Evolutionary conservation across 495 filamentous ascomycete genomes (phyloP).

Genomic region (Neurospora sp.): DNA sequence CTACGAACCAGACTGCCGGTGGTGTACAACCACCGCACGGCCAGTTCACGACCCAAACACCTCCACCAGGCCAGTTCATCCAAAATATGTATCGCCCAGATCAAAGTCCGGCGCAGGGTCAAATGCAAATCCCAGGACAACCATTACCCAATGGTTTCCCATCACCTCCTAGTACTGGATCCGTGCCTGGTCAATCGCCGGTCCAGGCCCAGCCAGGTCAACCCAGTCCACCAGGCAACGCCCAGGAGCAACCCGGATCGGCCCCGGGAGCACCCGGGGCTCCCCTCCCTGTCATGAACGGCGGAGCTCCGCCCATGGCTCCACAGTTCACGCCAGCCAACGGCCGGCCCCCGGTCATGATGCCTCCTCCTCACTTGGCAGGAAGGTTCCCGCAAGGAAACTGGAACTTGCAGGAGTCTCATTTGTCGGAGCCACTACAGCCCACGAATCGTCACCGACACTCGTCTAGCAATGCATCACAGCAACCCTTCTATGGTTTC

Average conservation of each 20-base stretch:
- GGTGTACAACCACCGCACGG: background rate
- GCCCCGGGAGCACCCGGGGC: slow-evolving; percentile 4
- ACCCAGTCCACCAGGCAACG: slow-evolving; percentile 13
- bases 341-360: slow-evolving; percentile 6
- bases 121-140: slow-evolving; percentile 12
- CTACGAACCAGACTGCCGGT: background rate
- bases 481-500: slow-evolving; percentile 24
- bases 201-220: background rate
- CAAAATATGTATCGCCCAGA: slow-evolving; percentile 21
- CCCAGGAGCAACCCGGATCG: slow-evolving; percentile 1
- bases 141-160: background rate
- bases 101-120: slow-evolving; percentile 7
- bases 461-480: slow-evolving; percentile 25
- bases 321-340: slow-evolving; percentile 2
- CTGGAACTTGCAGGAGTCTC: slow-evolving; percentile 37
- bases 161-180: background rate
- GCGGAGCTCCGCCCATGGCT: background rate
- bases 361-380: slow-evolving; percentile 14
- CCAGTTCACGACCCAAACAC: slow-evolving; percentile 7
- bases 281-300: slow-evolving; percentile 7
- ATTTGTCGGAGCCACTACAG: slow-evolving; percentile 33
- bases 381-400: slow-evolving; percentile 20
- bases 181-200: slow-evolving; percentile 3
- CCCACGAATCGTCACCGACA: slow-evolving; percentile 25
- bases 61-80: slow-evolving; percentile 6